Evolutionary conservation across 768 basidiomycete genomes (phyloP).

Genomic region (Tulasnella calospora): DNA sequence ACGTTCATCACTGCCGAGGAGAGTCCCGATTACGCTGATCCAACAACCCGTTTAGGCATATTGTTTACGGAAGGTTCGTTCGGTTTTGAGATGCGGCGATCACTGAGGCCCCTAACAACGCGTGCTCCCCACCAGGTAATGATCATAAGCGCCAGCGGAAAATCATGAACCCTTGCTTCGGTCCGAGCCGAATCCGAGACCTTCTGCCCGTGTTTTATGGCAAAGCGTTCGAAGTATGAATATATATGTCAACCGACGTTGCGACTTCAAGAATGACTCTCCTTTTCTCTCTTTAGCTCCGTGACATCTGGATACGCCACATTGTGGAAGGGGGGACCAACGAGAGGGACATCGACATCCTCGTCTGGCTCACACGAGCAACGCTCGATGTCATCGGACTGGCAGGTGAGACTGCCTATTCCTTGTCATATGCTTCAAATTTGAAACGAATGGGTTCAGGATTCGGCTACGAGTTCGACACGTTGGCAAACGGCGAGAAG

Average conservation of each 20-base stretch:
- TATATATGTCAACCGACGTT: not conserved
- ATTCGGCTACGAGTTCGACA: constrained; percentile 39
- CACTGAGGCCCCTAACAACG: not conserved
- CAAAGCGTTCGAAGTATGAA: constrained; percentile 48
- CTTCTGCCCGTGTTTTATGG: constrained; percentile 54
- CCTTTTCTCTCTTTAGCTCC: not conserved
- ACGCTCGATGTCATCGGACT: constrained; percentile 33
- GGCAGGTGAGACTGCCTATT: constrained; percentile 25
- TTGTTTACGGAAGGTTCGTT: constrained; percentile 24
- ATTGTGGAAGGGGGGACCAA: not conserved
- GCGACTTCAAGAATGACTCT: too few species aligned
- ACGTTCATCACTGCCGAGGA: not conserved
- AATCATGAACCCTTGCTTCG: constrained; percentile 56
- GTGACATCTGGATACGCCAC: constrained; percentile 14
- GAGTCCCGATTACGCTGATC: not conserved
- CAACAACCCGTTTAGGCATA: not conserved
- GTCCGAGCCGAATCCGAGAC: constrained; percentile 53
- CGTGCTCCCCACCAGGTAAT: not conserved
- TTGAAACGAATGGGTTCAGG: not conserved
- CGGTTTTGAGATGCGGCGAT: not conserved
- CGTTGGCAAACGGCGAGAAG: constrained; percentile 33
- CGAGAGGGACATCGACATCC: not conserved
- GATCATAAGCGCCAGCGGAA: constrained; percentile 19
- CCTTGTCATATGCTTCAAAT: not conserved
- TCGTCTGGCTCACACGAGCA: constrained; percentile 20